Conservation (phyloP, 371 early-diverging fungal genomes). For the Syncephalastrum contaminatum region DNA sequence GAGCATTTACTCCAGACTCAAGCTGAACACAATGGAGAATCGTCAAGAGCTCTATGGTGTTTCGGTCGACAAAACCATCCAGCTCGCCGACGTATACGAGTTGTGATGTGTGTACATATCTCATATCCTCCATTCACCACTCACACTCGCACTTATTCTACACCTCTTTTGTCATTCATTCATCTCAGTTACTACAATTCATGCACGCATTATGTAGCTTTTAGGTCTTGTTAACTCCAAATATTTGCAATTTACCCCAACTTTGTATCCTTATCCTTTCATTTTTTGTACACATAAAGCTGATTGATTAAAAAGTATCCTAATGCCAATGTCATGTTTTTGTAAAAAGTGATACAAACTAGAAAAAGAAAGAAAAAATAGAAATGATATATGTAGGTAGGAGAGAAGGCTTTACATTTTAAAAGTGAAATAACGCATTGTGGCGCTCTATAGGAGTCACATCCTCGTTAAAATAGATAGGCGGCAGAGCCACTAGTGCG, state of each 20-base stretch:
- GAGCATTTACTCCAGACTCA: conserved; percentile 11
- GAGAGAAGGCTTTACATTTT: background rate
- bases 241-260: too few relatives aligned
- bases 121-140: too few relatives aligned
- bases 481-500: conserved; percentile 15
- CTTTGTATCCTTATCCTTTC: too few relatives aligned
- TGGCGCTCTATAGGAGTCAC: too few relatives aligned
- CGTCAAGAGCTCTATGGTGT: conserved; percentile 17
- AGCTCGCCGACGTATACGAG: conserved; percentile 20
- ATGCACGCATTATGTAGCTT: too few relatives aligned
- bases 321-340: too few relatives aligned
- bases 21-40: conserved; percentile 16
- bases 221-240: too few relatives aligned
- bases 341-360: background rate
- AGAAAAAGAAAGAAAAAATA: background rate
- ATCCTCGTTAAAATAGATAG: conserved; percentile 11
- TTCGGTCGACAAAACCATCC: conserved; percentile 17
- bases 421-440: background rate
- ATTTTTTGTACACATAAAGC: too few relatives aligned
- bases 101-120: conserved; percentile 6
- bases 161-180: background rate
- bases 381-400: background rate
- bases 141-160: background rate
- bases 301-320: too few relatives aligned
- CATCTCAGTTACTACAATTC: too few relatives aligned